Evolutionary conservation across 352 stramenopile genomes (phyloP), one percentile per base, ranked within the genome.

Genomic region (Achlya hypogyna): DNA sequence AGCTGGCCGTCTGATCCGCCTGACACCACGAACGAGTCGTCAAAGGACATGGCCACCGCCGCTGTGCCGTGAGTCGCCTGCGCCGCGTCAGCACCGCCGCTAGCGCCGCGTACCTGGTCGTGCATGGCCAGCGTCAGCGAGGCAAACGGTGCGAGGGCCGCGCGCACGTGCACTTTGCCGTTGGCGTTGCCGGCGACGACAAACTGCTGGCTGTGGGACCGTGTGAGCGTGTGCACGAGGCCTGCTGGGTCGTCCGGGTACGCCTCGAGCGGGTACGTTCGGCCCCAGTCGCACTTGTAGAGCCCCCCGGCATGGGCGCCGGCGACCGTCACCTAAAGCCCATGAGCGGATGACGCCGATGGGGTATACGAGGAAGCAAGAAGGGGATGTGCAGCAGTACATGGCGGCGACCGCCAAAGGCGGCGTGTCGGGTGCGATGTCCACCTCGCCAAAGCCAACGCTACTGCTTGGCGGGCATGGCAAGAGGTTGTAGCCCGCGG

Each of bases 101-200:
- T 62, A 62, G 42, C 45, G 43, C 52, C 73, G 2, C n/a, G 42
- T 60, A 66, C 59, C 31, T 66, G 74, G 58, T 96, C 89, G 69
- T 97, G 88, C 35, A 92, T 88, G 60, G 87, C 82, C 42, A 83
- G 78, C 6, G 72, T 85, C 34, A 89, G 74, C 40, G 88, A 96
- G 4, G 82, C 79, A 51, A 81, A 71, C 4, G 87, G 86, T 47
- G 75, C 66, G 2, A 38, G 45, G 1, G 59, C 58, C 4, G 75
- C 78, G 18, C 88, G 85, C 20, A 97, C 43, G 34, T 91, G 82
- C 51, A 96, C 88, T 45, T 84, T 86, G 59, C 89, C 89, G 54
- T 95, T 93, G 2, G 76, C 76, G 51, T 88, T 72, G 1, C 85
- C 83, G 32, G 78, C 89, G 8, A 96, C 54, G 38, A 96, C 49